Conservation (phyloP, 495 filamentous ascomycete species). For the Podospora australis region DNA sequence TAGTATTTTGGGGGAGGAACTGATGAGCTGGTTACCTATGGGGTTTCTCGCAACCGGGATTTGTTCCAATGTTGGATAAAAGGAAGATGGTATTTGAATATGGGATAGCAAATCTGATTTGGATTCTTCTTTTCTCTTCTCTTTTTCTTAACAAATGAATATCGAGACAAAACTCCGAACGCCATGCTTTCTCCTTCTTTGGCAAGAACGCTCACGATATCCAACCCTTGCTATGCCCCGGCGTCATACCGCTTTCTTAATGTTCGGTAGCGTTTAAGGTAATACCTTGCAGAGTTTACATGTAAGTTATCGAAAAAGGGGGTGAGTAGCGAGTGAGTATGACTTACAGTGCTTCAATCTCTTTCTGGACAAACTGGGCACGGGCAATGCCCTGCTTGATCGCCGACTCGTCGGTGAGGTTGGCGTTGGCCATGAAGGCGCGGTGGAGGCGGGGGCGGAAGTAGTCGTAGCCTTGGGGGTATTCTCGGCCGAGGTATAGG, state of each 20-base stretch:
- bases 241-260: slow-evolving; percentile 77
- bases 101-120: no score
- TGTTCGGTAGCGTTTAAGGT: slow-evolving; percentile 87
- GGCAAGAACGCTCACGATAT: no score
- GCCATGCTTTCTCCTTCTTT: neutral
- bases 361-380: slow-evolving; percentile 90
- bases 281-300: slow-evolving; percentile 56
- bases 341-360: slow-evolving; percentile 87
- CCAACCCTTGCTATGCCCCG: no score
- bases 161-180: neutral
- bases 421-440: slow-evolving; percentile 71
- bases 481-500: slow-evolving; percentile 75
- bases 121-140: no score
- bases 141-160: no score
- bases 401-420: slow-evolving; percentile 61
- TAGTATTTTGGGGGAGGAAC: no score
- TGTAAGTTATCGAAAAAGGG: neutral
- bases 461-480: slow-evolving; percentile 80
- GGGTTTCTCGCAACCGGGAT: neutral
- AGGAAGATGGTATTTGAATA: no score
- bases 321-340: neutral
- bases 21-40: slow-evolving; percentile 5
- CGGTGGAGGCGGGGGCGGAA: slow-evolving; percentile 75
- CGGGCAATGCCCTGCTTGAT: slow-evolving; percentile 68
- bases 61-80: neutral